phyloP scores from a whole-genome alignment of 2,329 filamentous ascomycete genomes.

The Trichoderma sp. region DNA sequence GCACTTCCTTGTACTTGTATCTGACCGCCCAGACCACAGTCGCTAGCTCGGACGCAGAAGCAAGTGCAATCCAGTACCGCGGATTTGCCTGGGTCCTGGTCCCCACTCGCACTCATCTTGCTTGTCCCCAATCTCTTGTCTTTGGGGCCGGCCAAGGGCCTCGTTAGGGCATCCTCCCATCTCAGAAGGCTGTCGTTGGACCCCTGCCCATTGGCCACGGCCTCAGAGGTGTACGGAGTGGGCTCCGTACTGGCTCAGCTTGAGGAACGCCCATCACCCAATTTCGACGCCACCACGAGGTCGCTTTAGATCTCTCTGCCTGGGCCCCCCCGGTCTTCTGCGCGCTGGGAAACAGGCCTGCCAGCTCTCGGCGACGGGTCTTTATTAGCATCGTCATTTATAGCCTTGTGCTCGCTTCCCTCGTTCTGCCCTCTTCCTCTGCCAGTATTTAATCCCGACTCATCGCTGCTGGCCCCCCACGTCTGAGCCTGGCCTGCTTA shows the following conservation, averaged over 20 bases:
- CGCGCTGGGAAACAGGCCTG: conserved; percentile 29
- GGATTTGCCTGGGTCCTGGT: conserved; percentile 36
- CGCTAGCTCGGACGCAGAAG: conserved; percentile 38
- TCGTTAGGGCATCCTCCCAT: conserved; percentile 28
- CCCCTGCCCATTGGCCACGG: conserved; percentile 27
- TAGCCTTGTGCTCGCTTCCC: conserved; percentile 27
- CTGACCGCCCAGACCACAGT: conserved; percentile 32
- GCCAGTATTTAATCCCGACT: conserved; percentile 24
- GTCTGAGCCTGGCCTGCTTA: conserved; percentile 21
- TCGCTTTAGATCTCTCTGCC: conserved; percentile 43
- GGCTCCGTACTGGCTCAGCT: conserved; percentile 27
- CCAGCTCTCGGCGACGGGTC: conserved; percentile 29
- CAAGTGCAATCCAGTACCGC: conserved; percentile 42
- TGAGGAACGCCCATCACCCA: conserved; percentile 34
- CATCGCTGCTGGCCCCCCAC: conserved; percentile 21
- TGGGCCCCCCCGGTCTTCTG: conserved; percentile 30
- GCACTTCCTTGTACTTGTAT: conserved; percentile 13
- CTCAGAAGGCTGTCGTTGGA: conserved; percentile 14
- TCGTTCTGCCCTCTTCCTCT: conserved; percentile 23
- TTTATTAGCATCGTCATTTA: conserved; percentile 31
- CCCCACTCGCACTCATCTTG: conserved; percentile 34
- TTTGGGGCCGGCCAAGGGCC: conserved; percentile 27
- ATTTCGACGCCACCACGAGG: conserved; percentile 43
- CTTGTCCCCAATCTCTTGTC: conserved; percentile 27
- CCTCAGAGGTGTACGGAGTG: conserved; percentile 27